Evolutionary conservation across 257 asterid species (phyloP).

Genomic region (Jaltomata sinuosa): DNA sequence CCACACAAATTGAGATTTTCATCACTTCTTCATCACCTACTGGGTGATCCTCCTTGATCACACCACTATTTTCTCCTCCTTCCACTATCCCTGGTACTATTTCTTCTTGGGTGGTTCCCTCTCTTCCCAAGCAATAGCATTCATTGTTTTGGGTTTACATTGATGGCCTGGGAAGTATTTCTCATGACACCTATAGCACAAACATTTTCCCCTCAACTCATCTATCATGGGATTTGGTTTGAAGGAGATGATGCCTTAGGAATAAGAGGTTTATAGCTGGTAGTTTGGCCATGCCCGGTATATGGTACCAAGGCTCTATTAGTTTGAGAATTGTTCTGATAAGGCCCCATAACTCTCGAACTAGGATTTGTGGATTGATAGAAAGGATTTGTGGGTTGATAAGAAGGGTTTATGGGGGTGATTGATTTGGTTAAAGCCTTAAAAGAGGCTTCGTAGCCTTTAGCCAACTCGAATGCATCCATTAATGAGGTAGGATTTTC

Average conservation of each 20-base stretch:
- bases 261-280: no score
- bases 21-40: background rate
- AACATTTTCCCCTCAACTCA: background rate
- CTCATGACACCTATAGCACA: background rate
- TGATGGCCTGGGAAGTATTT: background rate
- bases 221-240: background rate
- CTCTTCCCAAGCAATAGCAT: background rate
- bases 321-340: no score
- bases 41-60: no score
- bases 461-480: no score
- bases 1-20: background rate
- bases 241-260: background rate
- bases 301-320: no score
- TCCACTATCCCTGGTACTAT: accelerated
- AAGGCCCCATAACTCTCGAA: no score
- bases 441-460: no score
- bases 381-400: no score
- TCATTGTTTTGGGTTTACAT: background rate
- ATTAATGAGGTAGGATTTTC: background rate
- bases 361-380: no score
- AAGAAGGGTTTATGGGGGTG: no score
- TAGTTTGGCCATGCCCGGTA: no score
- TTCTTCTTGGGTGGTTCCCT: background rate
- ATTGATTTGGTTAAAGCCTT: no score
- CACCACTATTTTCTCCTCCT: background rate